Conservation (phyloP, 768 basidiomycete genomes). For the Pisolithus microcarpus region DNA sequence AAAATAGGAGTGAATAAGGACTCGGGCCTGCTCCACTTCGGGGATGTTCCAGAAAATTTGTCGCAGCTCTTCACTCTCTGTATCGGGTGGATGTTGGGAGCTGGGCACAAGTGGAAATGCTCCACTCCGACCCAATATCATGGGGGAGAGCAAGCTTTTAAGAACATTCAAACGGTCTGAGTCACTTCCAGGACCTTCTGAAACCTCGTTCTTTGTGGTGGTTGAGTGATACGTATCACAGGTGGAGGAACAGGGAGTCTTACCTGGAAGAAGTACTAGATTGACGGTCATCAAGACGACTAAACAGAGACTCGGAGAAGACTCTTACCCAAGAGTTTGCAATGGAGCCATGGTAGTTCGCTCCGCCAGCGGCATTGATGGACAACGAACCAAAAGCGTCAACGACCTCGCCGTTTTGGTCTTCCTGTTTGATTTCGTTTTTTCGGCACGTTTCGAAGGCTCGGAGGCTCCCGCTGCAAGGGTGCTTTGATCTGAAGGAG, state of each 20-base stretch:
- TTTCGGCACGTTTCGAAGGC: slow-evolving; percentile 32
- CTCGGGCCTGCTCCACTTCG: slow-evolving; percentile 48
- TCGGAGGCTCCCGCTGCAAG: slow-evolving; percentile 56
- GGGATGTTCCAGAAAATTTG: slow-evolving; percentile 68
- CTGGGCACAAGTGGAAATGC: slow-evolving; percentile 54
- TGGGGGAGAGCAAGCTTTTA: slow-evolving; percentile 50
- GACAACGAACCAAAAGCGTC: slow-evolving; percentile 79
- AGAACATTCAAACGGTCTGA: slow-evolving; percentile 43
- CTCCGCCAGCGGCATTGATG: slow-evolving; percentile 61
- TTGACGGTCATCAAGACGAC: slow-evolving; percentile 7
- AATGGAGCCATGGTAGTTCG: slow-evolving; percentile 70
- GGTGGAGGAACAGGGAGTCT: slow-evolving; percentile 10
- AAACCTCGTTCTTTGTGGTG: slow-evolving; percentile 48
- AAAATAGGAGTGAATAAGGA: slow-evolving; percentile 55
- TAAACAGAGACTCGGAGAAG: neutral
- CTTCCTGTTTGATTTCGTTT: slow-evolving; percentile 51
- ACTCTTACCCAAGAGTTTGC: slow-evolving; percentile 68
- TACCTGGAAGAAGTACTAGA: slow-evolving; percentile 71
- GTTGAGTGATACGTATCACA: slow-evolving; percentile 8
- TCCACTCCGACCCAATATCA: slow-evolving; percentile 57
- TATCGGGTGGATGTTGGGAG: slow-evolving; percentile 29
- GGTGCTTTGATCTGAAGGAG: slow-evolving; percentile 71
- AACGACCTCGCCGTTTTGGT: slow-evolving; percentile 57
- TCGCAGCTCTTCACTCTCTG: slow-evolving; percentile 43
- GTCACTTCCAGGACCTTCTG: slow-evolving; percentile 44